Percentiles rank a stretch among this genome's conserved stretches.
phyloP scores from a whole-genome alignment of 2,329 filamentous ascomycete species.

The Alternaria novae-zelandiae region DNA sequence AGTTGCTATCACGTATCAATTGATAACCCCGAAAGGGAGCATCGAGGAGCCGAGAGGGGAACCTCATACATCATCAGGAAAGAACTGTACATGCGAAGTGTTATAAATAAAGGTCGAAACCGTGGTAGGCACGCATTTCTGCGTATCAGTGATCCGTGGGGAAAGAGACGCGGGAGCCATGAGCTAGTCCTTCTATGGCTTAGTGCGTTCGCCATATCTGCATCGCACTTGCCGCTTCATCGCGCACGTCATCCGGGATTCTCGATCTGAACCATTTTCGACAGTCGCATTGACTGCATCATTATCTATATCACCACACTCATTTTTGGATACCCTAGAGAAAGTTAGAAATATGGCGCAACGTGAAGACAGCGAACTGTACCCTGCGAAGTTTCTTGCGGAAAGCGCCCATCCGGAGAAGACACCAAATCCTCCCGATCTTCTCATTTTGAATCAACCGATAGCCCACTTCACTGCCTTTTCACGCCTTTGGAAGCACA shows the following conservation, averaged over 20 bases:
- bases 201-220: constrained; percentile 10
- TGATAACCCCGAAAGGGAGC: not conserved
- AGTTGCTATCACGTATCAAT: not conserved
- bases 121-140: not conserved
- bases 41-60: not conserved
- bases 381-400: constrained; percentile 37
- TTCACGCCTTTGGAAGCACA: constrained; percentile 56
- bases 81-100: not conserved
- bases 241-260: not conserved
- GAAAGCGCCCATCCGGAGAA: constrained; percentile 23
- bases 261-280: not conserved
- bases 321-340: not conserved
- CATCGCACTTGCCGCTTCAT: constrained; percentile 6
- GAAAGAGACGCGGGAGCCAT: not conserved
- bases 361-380: constrained; percentile 20
- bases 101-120: not conserved
- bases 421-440: constrained; percentile 32
- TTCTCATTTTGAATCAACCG: constrained; percentile 56
- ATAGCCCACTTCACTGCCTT: constrained; percentile 58
- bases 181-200: constrained; percentile 9
- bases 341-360: constrained; percentile 15
- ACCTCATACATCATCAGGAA: not conserved
- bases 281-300: not conserved
- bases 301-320: not conserved
- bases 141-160: not conserved